Conservation (phyloP, 306 rosid genomes). For the Gastrolobium bilobum region DNA sequence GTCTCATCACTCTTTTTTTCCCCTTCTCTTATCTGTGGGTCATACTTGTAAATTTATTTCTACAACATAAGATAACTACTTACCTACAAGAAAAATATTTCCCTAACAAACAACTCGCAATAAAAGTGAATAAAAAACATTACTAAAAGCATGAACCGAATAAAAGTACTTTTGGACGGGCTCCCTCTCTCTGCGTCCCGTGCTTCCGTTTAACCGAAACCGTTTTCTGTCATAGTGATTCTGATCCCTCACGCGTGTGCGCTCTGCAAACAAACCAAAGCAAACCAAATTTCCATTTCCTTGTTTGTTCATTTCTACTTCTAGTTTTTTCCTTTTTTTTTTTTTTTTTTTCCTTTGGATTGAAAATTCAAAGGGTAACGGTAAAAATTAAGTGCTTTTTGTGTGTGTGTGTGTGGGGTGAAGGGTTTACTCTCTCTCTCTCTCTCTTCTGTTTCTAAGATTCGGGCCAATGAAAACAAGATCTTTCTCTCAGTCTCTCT, state of each 20-base stretch:
- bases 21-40: too few relatives aligned
- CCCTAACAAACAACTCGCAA: too few relatives aligned
- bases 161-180: not conserved
- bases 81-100: too few relatives aligned
- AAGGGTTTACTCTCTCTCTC: not conserved
- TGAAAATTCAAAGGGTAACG: slow-evolving; percentile 7
- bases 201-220: slow-evolving; percentile 43
- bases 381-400: not conserved
- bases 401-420: slow-evolving; percentile 1
- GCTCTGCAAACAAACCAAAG: slow-evolving; percentile 42
- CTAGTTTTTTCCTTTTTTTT: too few relatives aligned
- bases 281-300: slow-evolving; percentile 9
- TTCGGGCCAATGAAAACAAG: slow-evolving; percentile 44
- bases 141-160: not conserved
- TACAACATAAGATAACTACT: too few relatives aligned
- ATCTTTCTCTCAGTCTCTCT: slow-evolving; percentile 44
- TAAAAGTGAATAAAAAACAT: too few relatives aligned
- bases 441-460: slow-evolving; percentile 47
- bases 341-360: not conserved
- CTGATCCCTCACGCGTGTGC: slow-evolving; percentile 53
- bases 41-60: too few relatives aligned
- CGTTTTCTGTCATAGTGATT: slow-evolving; percentile 30
- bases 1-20: too few relatives aligned
- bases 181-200: not conserved
- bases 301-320: slow-evolving; percentile 39